Conservation (phyloP, 1,284 basidiomycete species). For the Golubevia pallescens region DNA sequence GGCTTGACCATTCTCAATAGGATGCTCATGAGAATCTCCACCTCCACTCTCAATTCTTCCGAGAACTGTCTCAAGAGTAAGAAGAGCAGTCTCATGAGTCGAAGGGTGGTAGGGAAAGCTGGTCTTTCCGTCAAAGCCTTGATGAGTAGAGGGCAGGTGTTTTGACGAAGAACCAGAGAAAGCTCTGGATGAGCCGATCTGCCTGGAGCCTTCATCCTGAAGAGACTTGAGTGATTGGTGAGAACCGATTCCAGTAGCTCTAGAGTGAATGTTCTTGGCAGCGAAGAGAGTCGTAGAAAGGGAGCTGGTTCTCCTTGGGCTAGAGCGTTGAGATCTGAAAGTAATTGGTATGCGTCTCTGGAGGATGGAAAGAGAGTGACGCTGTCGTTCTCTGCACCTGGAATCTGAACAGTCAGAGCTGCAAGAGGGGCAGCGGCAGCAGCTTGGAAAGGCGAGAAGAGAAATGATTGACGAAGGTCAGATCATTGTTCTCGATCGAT, state of each 20-base stretch:
- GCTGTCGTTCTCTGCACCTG: conserved; percentile 17
- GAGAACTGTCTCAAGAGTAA: conserved; percentile 90
- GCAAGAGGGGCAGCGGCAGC: conserved; percentile 51
- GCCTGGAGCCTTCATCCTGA: conserved; percentile 61
- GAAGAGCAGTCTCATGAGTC: conserved; percentile 90
- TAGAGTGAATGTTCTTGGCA: conserved; percentile 91
- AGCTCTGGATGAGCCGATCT: conserved; percentile 74
- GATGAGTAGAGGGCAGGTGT: conserved; percentile 86
- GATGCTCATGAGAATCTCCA: conserved; percentile 60
- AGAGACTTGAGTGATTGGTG: conserved; percentile 88
- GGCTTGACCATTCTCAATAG: conserved; percentile 35
- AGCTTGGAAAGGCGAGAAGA: conserved; percentile 10
- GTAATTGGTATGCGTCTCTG: conserved; percentile 74
- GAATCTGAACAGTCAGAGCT: conserved; percentile 43
- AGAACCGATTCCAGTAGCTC: conserved; percentile 96
- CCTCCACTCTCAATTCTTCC: conserved; percentile 68
- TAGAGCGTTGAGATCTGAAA: conserved; percentile 55
- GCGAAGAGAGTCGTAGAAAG: conserved; percentile 81
- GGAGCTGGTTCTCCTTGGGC: conserved; percentile 73
- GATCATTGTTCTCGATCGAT: no score
- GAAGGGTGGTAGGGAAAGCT: conserved; percentile 83
- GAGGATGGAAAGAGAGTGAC: conserved; percentile 76
- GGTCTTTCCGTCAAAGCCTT: conserved; percentile 75
- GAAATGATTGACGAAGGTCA: neutral
- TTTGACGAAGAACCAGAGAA: conserved; percentile 80